Base-by-base conservation (phyloP, 2,329 filamentous ascomycete genomes). In the Botrytis paeoniae region DNA sequence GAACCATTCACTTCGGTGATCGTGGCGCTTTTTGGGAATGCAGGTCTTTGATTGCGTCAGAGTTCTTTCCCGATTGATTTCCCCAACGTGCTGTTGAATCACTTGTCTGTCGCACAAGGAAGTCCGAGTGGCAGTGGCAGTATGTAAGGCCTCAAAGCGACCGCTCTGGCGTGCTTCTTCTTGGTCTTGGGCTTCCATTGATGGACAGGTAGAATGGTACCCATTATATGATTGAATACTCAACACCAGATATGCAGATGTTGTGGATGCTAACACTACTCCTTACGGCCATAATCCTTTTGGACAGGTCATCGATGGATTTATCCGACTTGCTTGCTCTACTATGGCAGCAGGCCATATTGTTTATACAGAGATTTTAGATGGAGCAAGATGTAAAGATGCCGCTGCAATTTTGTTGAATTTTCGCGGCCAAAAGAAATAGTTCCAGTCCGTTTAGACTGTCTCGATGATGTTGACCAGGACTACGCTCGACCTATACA, bases 131-230 rank as follows among this genome's bases (percentile, higher is more conserved):
- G 35, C 29, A 32, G 22, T 77, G 75, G 75, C n/a, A n/a, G n/a
- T n/a, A n/a, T n/a, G n/a, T n/a, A n/a, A n/a, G n/a, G n/a, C n/a
- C n/a, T n/a, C n/a, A n/a, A n/a, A 61, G 29, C 61, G 73, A 57
- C 70, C 70, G 69, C 20, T 69, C 4, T 76, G 72, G 70, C 66
- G 72, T 70, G 74, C 75, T 6, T 73, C 73, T 20, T 69, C 74
- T 65, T 75, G 69, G 73, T 75, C 73, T 54, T 76, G 48, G 74
- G 70, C 74, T 18, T 75, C 74, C 54, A 69, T 75, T 7, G 45
- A 74, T 57, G 65, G 74, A 8, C 1, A 0, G 0, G 14, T 51
- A 6, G 2, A 0, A 51, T 51, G 48, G 48, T 4, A 10, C 12
- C 0, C 0, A 14, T 14, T 3, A 22, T 0, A 1, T 20, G 14